These are phyloP conservation scores for Urochloa ruziziensis DNA, from an alignment of 176 grass and related monocot species.

Conservation along the genomic window DNA sequence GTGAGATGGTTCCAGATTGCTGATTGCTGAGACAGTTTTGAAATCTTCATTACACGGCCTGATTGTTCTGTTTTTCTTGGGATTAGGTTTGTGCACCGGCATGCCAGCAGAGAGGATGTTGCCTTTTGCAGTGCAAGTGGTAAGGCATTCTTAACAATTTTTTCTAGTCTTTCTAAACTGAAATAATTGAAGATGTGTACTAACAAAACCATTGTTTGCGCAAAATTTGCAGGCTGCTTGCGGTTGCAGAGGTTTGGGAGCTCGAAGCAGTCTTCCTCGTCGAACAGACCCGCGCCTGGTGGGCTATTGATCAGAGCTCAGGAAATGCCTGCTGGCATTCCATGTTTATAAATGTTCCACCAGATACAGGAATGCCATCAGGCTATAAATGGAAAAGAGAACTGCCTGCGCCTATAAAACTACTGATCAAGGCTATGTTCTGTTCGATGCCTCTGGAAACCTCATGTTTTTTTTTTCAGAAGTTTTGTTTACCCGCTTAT, in stretches of 20 bases:
- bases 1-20: constrained; percentile 30
- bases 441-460: no score
- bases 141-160: constrained; percentile 14
- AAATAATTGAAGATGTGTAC: no score
- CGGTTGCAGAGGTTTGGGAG: constrained; percentile 61
- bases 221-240: constrained; percentile 45
- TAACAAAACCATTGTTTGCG: background rate
- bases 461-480: no score
- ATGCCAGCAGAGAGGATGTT: constrained; percentile 82
- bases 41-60: background rate
- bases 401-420: background rate
- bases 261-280: constrained; percentile 56
- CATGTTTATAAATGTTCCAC: background rate
- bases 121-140: constrained; percentile 72
- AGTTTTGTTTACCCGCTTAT: background rate
- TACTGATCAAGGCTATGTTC: background rate
- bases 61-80: background rate
- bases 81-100: constrained; percentile 58
- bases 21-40: background rate
- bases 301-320: background rate
- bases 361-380: background rate
- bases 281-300: constrained; percentile 36
- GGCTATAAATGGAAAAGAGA: no score
- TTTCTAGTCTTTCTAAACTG: no score
- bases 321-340: background rate